phyloP scores from a whole-genome alignment of 108 stramenopile species.

The Cylindrotheca fusiformis region DNA sequence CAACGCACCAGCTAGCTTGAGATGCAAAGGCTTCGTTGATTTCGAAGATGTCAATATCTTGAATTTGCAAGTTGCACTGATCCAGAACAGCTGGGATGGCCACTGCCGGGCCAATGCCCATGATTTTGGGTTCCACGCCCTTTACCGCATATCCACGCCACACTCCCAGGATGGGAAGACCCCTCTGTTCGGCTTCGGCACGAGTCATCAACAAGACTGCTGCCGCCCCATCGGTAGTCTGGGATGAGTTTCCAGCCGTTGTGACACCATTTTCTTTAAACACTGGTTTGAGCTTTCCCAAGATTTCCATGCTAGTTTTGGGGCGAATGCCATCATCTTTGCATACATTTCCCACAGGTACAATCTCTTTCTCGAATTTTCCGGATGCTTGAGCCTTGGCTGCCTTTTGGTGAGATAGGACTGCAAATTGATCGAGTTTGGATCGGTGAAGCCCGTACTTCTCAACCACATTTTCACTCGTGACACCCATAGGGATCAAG shows the following conservation, averaged over 20 bases:
- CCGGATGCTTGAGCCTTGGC: conserved; percentile 68
- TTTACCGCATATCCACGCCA: conserved; percentile 79
- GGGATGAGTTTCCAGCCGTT: conserved; percentile 91
- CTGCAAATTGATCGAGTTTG: conserved; percentile 87
- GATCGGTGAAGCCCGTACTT: conserved; percentile 66
- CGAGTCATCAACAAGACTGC: conserved; percentile 91
- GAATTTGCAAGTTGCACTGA: conserved; percentile 41
- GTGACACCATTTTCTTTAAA: conserved; percentile 84
- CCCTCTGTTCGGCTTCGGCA: conserved; percentile 56
- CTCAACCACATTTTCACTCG: conserved; percentile 90
- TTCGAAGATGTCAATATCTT: conserved; percentile 93
- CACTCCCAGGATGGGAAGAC: conserved; percentile 76
- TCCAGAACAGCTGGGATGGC: conserved; percentile 89
- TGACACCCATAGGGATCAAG: conserved; percentile 95
- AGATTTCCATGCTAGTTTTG: conserved; percentile 65
- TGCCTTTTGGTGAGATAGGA: conserved; percentile 84
- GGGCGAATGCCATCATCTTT: conserved; percentile 93
- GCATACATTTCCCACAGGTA: conserved; percentile 69
- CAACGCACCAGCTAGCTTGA: conserved; percentile 80
- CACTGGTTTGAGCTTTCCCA: conserved; percentile 79
- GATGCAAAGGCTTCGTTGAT: conserved; percentile 98
- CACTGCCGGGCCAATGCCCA: conserved; percentile 92
- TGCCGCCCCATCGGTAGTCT: conserved; percentile 96
- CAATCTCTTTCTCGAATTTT: conserved; percentile 87
- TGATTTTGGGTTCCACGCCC: conserved; percentile 89